Conservation (phyloP, 2,329 filamentous ascomycete genomes). For the Aspergillus novoparasiticus region DNA sequence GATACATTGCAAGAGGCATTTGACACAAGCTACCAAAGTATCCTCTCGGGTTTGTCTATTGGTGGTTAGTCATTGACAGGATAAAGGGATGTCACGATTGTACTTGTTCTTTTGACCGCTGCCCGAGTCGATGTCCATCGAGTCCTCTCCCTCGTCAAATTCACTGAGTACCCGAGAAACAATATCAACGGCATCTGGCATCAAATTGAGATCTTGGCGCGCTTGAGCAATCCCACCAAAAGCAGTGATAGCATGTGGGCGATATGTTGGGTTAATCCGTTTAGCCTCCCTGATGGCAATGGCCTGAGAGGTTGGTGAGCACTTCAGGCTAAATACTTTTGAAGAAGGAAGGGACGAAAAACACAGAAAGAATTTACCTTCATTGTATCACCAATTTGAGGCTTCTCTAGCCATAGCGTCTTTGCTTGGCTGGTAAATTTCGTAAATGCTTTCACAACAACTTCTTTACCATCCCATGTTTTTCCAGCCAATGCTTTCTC, state of each 20-base stretch:
- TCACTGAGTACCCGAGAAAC: constrained; percentile 65
- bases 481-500: constrained; percentile 83
- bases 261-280: constrained; percentile 83
- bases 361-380: constrained; percentile 54
- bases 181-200: constrained; percentile 66
- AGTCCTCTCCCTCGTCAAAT: constrained; percentile 56
- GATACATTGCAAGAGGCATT: constrained; percentile 43
- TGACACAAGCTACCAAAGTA: constrained; percentile 42
- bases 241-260: constrained; percentile 71
- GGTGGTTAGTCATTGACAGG: neutral
- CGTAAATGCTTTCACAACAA: constrained; percentile 76
- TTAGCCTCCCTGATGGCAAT: constrained; percentile 85
- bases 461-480: constrained; percentile 91
- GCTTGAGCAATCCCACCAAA: constrained; percentile 73
- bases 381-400: constrained; percentile 65
- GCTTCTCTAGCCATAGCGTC: constrained; percentile 59
- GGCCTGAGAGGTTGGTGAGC: constrained; percentile 42
- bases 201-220: constrained; percentile 70
- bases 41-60: constrained; percentile 32
- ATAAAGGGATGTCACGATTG: constrained; percentile 7
- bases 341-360: constrained; percentile 1
- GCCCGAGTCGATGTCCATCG: constrained; percentile 69
- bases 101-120: constrained; percentile 42
- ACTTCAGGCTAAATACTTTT: neutral
- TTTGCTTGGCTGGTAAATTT: constrained; percentile 71